These are phyloP conservation scores for Phaeoacremonium minimum DNA, from an alignment of 2,329 filamentous ascomycete species.

Conservation along the genomic window DNA sequence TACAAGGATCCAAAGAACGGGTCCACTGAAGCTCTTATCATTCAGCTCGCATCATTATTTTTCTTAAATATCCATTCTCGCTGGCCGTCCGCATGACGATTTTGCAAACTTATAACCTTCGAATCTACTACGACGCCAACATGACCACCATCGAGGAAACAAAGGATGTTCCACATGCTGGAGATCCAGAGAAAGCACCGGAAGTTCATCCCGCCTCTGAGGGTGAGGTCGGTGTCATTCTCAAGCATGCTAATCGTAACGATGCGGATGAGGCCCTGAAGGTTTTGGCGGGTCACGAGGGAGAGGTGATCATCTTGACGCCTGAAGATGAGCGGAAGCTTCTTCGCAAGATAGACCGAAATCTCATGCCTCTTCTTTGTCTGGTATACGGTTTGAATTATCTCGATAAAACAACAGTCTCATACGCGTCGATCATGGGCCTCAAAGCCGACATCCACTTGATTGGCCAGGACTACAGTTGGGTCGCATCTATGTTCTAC, in stretches of 20 bases:
- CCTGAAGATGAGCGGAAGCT: slow-evolving; percentile 33
- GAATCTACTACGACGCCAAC: background rate
- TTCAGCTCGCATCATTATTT: no score
- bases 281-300: slow-evolving; percentile 27
- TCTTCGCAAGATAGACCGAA: slow-evolving; percentile 39
- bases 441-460: slow-evolving; percentile 49
- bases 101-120: background rate
- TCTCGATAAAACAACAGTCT: slow-evolving; percentile 38
- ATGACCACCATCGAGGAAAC: slow-evolving; percentile 11
- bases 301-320: slow-evolving; percentile 28
- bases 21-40: no score
- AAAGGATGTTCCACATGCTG: background rate
- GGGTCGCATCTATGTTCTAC: slow-evolving; percentile 47
- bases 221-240: slow-evolving; percentile 6
- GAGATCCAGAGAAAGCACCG: slow-evolving; percentile 7
- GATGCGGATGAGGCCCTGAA: slow-evolving; percentile 38
- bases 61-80: background rate
- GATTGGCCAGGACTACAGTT: slow-evolving; percentile 57
- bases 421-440: slow-evolving; percentile 50
- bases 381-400: slow-evolving; percentile 55
- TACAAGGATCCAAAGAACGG: no score
- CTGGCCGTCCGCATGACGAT: background rate
- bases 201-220: background rate
- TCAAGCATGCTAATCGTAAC: slow-evolving; percentile 29
- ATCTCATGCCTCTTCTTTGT: slow-evolving; percentile 48